Evolutionary conservation across 352 stramenopile genomes (phyloP).

Genomic region (Globisporangium splendens): DNA sequence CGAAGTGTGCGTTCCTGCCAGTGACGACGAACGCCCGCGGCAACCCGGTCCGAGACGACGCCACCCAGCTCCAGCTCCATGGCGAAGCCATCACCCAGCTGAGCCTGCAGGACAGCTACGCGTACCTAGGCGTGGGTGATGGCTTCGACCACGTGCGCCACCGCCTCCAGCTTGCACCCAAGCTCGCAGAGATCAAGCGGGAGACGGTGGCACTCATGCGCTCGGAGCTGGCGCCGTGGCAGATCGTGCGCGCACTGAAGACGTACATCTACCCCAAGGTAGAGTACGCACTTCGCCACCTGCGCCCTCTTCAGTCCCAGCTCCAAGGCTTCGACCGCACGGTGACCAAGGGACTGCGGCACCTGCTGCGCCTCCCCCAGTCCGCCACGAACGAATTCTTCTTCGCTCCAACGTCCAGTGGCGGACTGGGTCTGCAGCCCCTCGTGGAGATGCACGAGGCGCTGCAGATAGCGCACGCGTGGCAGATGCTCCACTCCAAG

Average conservation of each 20-base stretch:
- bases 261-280: slow-evolving; percentile 8
- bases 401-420: no score
- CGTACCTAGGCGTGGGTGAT: slow-evolving; percentile 14
- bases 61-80: no score
- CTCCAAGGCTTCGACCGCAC: not conserved
- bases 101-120: slow-evolving; percentile 5
- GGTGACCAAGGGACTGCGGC: no score
- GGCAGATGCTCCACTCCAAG: slow-evolving; percentile 17
- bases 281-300: not conserved
- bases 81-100: slow-evolving; percentile 5
- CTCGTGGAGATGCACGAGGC: slow-evolving; percentile 8
- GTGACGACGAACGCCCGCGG: no score
- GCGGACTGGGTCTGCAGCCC: no score
- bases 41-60: no score
- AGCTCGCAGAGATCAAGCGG: not conserved
- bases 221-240: not conserved
- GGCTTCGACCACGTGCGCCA: slow-evolving; percentile 12
- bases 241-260: slow-evolving; percentile 9
- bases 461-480: slow-evolving; percentile 15
- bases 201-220: not conserved
- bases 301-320: not conserved
- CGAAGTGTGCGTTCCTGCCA: no score
- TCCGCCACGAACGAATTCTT: no score
- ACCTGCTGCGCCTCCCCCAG: no score
- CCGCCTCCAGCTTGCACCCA: not conserved